A percentile compares a stretch with the other conserved stretches of the same genome.
Evolutionary conservation across 2,329 filamentous ascomycete genomes (phyloP).

Genomic region (Fusarium torulosum): DNA sequence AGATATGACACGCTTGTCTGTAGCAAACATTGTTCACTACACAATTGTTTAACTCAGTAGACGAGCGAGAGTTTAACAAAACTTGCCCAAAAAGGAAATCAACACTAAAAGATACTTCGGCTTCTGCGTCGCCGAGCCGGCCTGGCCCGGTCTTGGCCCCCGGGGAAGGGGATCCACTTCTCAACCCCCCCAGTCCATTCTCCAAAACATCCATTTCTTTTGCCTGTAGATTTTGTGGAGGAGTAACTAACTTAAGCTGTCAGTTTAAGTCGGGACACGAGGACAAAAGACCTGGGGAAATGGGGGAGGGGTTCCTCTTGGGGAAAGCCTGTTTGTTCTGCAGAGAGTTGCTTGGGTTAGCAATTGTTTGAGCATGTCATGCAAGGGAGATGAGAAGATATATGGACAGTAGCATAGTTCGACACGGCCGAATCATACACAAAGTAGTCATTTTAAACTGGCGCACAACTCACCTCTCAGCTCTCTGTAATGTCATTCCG

Average conservation of each 20-base stretch:
- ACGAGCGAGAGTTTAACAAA: neutral
- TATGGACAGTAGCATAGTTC: no score
- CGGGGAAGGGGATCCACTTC: conserved; percentile 22
- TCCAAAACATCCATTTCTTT: conserved; percentile 1
- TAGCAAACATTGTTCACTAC: conserved; percentile 8
- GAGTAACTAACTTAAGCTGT: no score
- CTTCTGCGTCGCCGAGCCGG: conserved; percentile 37
- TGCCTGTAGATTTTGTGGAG: neutral
- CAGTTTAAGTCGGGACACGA: neutral
- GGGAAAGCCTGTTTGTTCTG: neutral
- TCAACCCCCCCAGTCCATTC: conserved; percentile 3
- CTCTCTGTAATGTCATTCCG: neutral
- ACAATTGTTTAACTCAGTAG: no score
- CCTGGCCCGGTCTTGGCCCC: conserved; percentile 37
- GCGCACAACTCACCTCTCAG: neutral
- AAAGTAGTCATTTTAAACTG: neutral
- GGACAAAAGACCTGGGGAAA: neutral
- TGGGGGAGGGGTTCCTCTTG: neutral
- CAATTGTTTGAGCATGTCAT: neutral
- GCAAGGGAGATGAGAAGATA: no score
- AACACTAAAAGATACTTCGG: conserved; percentile 15
- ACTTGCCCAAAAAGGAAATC: conserved; percentile 21
- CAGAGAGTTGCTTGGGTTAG: no score
- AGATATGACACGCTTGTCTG: conserved; percentile 1
- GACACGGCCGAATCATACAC: no score